Conservation (phyloP, 2,329 filamentous ascomycete genomes). For the Trichoderma sp. region DNA sequence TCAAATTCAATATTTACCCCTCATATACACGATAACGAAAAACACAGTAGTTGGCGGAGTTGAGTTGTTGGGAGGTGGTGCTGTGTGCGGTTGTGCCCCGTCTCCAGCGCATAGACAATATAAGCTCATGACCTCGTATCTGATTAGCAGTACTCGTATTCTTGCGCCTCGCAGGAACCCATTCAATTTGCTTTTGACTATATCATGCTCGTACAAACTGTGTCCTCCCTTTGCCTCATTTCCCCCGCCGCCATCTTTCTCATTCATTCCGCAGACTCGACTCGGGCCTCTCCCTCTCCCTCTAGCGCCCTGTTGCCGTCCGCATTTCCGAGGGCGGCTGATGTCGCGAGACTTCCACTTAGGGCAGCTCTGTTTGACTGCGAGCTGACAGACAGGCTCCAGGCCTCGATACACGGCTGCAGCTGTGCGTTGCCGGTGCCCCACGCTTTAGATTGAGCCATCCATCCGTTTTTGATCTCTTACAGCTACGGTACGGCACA, state of each 20-base stretch:
- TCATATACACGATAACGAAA: neutral
- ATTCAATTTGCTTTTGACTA: neutral
- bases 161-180: neutral
- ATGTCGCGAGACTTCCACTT: neutral
- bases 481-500: neutral
- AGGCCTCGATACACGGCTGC: neutral
- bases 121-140: neutral
- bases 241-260: neutral
- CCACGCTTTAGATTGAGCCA: neutral
- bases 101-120: neutral
- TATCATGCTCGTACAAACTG: neutral
- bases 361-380: neutral
- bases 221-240: neutral
- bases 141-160: neutral
- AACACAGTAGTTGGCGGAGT: neutral
- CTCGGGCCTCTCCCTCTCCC: neutral
- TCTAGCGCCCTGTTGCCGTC: conserved; percentile 1
- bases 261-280: conserved; percentile 1
- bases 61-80: neutral
- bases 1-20: neutral
- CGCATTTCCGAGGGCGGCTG: conserved; percentile 6
- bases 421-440: neutral
- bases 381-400: neutral
- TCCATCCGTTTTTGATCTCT: neutral
- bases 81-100: neutral